Percentiles rank a stretch among this genome's conserved stretches.
Conservation (phyloP, 768 basidiomycete species). For the Tephrocybe rancida region DNA sequence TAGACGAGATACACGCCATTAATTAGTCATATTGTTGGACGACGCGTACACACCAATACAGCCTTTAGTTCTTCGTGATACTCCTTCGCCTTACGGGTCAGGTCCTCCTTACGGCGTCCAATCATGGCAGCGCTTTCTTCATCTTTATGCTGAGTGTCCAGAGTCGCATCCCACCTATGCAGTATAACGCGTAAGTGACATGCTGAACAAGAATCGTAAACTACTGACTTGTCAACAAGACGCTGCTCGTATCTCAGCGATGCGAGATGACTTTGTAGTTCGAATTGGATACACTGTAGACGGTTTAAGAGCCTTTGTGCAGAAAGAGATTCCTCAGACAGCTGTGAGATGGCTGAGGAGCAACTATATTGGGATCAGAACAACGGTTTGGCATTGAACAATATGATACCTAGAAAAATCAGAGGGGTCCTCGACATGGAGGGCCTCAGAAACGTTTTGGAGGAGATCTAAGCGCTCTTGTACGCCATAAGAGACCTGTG, state of each 20-base stretch:
- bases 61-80: slow-evolving; percentile 42
- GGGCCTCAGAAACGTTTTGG: too few species aligned
- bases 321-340: slow-evolving; percentile 33
- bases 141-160: slow-evolving; percentile 24
- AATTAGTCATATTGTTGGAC: background rate
- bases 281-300: slow-evolving; percentile 35
- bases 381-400: background rate
- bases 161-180: slow-evolving; percentile 36
- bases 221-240: slow-evolving; percentile 39
- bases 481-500: too few species aligned
- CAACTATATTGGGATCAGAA: slow-evolving; percentile 32
- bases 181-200: background rate
- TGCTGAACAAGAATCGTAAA: background rate
- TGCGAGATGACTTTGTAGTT: slow-evolving; percentile 36
- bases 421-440: too few species aligned
- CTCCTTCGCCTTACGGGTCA: slow-evolving; percentile 50
- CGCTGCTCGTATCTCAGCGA: slow-evolving; percentile 34
- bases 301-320: slow-evolving; percentile 34
- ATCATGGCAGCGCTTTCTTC: slow-evolving; percentile 31
- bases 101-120: slow-evolving; percentile 40
- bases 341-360: slow-evolving; percentile 33
- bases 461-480: too few species aligned
- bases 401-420: slow-evolving; percentile 8
- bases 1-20: slow-evolving; percentile 5
- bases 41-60: slow-evolving; percentile 27